These are phyloP conservation scores for Dendrothele bispora DNA, from an alignment of 768 basidiomycete genomes.

Conservation along the genomic window DNA sequence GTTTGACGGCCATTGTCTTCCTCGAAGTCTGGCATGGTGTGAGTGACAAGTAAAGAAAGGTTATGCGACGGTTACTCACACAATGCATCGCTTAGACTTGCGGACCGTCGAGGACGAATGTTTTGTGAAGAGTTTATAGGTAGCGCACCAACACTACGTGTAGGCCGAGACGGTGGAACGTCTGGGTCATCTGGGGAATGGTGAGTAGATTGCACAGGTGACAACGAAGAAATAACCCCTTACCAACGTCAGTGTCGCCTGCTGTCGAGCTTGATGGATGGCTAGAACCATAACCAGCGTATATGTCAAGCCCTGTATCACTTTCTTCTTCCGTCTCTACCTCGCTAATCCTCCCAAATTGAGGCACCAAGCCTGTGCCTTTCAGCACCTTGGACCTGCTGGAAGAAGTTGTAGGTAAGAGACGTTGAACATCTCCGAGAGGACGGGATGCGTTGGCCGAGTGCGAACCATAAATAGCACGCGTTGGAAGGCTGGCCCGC, in stretches of 20 bases:
- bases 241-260: constrained; percentile 1
- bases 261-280: neutral
- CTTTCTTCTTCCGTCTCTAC: constrained; percentile 29
- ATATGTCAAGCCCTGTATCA: constrained; percentile 36
- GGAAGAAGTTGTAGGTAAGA: neutral
- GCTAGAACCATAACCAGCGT: constrained; percentile 21
- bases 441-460: constrained; percentile 1
- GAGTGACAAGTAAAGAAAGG: constrained; percentile 19
- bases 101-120: constrained; percentile 70
- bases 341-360: constrained; percentile 52
- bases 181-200: neutral
- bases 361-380: constrained; percentile 16
- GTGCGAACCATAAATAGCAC: constrained; percentile 3
- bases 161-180: neutral
- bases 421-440: constrained; percentile 1
- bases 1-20: constrained; percentile 18
- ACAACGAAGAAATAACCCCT: neutral
- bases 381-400: constrained; percentile 6
- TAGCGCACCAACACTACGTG: constrained; percentile 3
- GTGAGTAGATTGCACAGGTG: neutral
- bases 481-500: constrained; percentile 4
- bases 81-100: constrained; percentile 70
- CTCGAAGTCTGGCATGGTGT: constrained; percentile 20
- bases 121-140: constrained; percentile 39
- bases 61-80: constrained; percentile 27